Conservation (phyloP, 1,139 yeast genomes). For the Candida sanyaensis region DNA sequence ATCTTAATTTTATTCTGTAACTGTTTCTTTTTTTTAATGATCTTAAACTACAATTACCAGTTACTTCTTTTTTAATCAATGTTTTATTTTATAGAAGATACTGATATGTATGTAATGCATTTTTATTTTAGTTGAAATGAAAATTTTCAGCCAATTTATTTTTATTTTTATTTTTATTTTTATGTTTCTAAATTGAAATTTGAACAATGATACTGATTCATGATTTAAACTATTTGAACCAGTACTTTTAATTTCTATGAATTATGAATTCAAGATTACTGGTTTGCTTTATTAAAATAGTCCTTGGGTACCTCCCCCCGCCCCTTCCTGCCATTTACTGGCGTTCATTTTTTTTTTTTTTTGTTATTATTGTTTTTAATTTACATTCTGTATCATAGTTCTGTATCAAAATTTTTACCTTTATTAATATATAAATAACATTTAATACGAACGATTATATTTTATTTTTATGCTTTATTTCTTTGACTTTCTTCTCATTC, state of each 20-base stretch:
- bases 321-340: background rate
- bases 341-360: background rate
- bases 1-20: background rate
- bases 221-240: background rate
- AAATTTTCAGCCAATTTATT: too few species aligned
- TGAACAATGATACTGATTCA: background rate
- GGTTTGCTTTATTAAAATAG: background rate
- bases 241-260: background rate
- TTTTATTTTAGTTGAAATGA: too few species aligned
- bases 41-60: background rate
- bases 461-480: conserved; percentile 18
- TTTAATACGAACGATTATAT: background rate
- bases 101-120: too few species aligned
- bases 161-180: too few species aligned
- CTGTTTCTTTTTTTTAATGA: background rate
- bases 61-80: background rate
- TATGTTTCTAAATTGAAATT: background rate
- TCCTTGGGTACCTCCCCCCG: background rate
- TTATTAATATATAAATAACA: background rate
- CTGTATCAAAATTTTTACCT: background rate
- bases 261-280: background rate
- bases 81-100: background rate
- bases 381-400: background rate
- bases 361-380: background rate
- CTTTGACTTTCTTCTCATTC: conserved; percentile 62